phyloP scores from a whole-genome alignment of 2,329 filamentous ascomycete species.

The Sarocladiaceae sp. region DNA sequence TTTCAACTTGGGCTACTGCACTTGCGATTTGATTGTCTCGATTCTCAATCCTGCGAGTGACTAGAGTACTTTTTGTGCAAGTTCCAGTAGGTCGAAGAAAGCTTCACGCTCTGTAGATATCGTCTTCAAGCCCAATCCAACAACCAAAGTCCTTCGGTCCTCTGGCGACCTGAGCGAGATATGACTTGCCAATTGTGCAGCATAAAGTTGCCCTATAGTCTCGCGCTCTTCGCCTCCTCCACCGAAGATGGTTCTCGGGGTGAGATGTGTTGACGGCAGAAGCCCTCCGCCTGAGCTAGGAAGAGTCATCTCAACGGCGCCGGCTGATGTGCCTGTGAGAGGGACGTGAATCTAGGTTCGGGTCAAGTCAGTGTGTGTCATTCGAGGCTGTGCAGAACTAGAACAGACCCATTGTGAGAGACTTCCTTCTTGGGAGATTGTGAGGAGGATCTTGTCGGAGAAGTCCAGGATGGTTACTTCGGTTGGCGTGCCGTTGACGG shows the following conservation, averaged over 20 bases:
- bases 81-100: conserved; percentile 62
- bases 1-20: background rate
- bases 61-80: conserved; percentile 54
- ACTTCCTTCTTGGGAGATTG: conserved; percentile 78
- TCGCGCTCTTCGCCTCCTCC: conserved; percentile 76
- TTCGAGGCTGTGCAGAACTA: background rate
- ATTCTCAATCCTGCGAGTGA: background rate
- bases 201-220: conserved; percentile 80
- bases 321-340: conserved; percentile 63
- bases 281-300: conserved; percentile 40
- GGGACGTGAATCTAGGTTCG: conserved; percentile 71
- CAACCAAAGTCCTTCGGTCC: conserved; percentile 55
- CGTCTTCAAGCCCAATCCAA: conserved; percentile 56
- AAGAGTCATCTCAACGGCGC: conserved; percentile 56
- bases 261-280: conserved; percentile 77
- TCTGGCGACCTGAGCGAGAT: conserved; percentile 68
- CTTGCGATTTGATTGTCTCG: background rate
- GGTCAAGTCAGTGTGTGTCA: background rate
- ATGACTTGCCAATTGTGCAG: conserved; percentile 81
- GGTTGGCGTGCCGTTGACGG: conserved; percentile 66
- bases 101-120: conserved; percentile 47
- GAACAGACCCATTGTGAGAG: conserved; percentile 82
- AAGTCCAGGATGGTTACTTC: conserved; percentile 72
- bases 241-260: conserved; percentile 81
- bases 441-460: conserved; percentile 86